A percentile compares a stretch with the other conserved stretches of the same genome.
Conservation (phyloP, 1,284 basidiomycete species). For the Cutaneotrichosporon dermatis region DNA sequence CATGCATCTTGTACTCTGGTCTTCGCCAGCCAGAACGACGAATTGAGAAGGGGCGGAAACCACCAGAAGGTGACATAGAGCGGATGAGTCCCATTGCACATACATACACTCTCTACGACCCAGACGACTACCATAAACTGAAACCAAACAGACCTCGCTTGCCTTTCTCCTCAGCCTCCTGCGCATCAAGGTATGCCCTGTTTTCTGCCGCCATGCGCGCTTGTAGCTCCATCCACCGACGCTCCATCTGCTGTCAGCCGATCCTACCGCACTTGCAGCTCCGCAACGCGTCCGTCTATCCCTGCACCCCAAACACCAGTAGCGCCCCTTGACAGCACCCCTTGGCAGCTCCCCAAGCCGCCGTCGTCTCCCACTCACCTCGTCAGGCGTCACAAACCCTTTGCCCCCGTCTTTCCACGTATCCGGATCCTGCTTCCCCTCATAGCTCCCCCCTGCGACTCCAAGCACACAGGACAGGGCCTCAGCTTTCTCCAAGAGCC, state of each 20-base stretch:
- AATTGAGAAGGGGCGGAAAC: no score
- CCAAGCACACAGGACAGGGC: constrained; percentile 3
- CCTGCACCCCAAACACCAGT: no score
- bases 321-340: no score
- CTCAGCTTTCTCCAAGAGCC: constrained; percentile 11
- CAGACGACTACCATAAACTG: background rate
- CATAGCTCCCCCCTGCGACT: constrained; percentile 6
- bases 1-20: no score
- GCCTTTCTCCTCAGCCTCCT: background rate
- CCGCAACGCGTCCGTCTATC: no score
- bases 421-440: constrained; percentile 4
- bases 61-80: no score
- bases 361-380: background rate
- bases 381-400: constrained; percentile 3
- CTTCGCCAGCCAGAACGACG: no score
- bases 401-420: constrained; percentile 10
- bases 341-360: no score
- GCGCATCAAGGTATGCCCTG: background rate
- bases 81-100: no score
- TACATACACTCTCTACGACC: no score
- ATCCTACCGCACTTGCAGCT: no score
- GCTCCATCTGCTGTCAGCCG: constrained; percentile 8
- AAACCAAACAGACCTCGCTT: background rate
- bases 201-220: constrained; percentile 11
- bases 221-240: constrained; percentile 10